Base-by-base conservation (phyloP, 495 filamentous ascomycete genomes). In the Trichoderma orchidacearum region DNA sequence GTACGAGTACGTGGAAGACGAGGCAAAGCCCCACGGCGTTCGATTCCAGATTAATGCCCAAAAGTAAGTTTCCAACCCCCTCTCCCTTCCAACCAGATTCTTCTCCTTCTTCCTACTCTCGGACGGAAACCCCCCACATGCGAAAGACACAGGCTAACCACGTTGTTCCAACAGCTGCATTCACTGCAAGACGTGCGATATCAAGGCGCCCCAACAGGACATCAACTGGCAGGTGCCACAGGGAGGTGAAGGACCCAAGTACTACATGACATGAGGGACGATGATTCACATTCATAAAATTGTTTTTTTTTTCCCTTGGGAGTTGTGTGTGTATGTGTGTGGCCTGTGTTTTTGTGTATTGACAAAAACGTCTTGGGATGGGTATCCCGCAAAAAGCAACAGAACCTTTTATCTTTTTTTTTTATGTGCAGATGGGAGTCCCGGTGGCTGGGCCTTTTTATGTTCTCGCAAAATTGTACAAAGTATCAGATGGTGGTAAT, bases 121-220 rank as follows among this genome's bases (percentile, higher is more conserved):
- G n/a, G n/a, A n/a, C n/a, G n/a, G n/a, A n/a, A n/a, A n/a, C n/a
- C n/a, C n/a, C n/a, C n/a, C n/a, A n/a, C n/a, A n/a, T n/a, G n/a
- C n/a, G 3, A 51, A 17, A 3, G 21, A 11, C 8, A 18, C 27
- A 12, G 51, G 31, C 53, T 55, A 38, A 55, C 23, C 13, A 11
- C 5, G 8, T 7, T 18, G 13, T 4, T 5, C 12, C 51, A 6
- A 23, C 30, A 94, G 91, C 70, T 99, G 93, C 68, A 93, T 99
- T 56, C 93, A 99, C 71, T 99, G 93, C 76, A 99, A 99, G 80
- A 97, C 93, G 3, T 99, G 93, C 66, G 93, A 99, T 70, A 97
- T 99, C 69, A 99, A 99, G 75, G 91, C 85, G 12, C 93, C 93
- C 3, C 80, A 84, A 53, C 93, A 99, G 72, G 93, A 95, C 68